phyloP scores from a whole-genome alignment of 2,329 filamentous ascomycete genomes.

The Cercospora beticola region DNA sequence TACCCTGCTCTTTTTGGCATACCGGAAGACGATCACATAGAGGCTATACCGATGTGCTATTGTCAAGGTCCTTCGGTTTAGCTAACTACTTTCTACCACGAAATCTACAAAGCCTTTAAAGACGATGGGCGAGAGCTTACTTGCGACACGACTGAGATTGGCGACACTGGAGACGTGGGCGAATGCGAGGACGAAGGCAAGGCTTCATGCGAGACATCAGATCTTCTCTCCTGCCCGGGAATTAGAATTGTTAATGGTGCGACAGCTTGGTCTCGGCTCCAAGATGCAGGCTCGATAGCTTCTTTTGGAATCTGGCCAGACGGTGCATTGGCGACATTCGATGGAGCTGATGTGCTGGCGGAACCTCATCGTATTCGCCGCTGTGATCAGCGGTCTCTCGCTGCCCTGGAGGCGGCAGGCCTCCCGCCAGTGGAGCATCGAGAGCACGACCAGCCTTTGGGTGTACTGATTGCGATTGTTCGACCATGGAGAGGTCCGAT shows the following conservation, averaged over 20 bases:
- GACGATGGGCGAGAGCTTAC: constrained; percentile 15
- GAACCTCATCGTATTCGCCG: constrained; percentile 3
- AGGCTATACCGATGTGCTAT: not conserved
- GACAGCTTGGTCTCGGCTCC: constrained; percentile 1
- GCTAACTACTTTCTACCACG: not conserved
- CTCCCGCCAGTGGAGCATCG: not conserved
- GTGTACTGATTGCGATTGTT: constrained; percentile 13
- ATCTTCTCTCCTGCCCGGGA: constrained; percentile 10
- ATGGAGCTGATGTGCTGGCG: constrained; percentile 1
- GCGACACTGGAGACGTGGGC: constrained; percentile 21
- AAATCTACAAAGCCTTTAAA: not conserved
- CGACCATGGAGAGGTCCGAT: constrained; percentile 24
- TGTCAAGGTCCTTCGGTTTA: not conserved
- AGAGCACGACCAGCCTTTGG: constrained; percentile 1
- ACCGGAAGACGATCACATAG: not conserved
- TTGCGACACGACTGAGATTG: constrained; percentile 18
- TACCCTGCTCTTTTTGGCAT: not conserved
- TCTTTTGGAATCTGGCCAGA: constrained; percentile 11
- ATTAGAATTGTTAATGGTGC: constrained; percentile 14
- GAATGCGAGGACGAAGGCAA: constrained; percentile 17
- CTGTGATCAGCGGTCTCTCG: constrained; percentile 1
- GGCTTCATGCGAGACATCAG: constrained; percentile 14
- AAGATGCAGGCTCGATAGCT: constrained; percentile 8
- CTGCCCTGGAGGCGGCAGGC: not conserved
- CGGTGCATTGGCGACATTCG: constrained; percentile 12